Conservation (phyloP, 306 rosid genomes). For the Cyclanthera cordifolia region DNA sequence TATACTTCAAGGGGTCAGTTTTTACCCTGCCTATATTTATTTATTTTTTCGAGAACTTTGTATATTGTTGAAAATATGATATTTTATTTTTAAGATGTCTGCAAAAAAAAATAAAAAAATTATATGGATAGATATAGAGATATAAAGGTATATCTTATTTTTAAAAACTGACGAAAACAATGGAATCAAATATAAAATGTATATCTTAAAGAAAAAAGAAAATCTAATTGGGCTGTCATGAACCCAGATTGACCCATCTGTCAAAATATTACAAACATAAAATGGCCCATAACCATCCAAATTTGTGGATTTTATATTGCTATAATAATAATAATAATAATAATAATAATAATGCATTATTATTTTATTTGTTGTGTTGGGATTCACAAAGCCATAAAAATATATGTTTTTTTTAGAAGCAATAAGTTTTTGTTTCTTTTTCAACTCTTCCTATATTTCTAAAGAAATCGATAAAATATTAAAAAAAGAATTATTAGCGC, state of each 20-base stretch:
- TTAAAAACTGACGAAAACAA: not conserved
- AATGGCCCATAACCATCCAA: not conserved
- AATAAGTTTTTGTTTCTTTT: too few species aligned
- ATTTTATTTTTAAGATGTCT: too few species aligned
- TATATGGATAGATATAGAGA: too few species aligned
- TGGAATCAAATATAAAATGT: not conserved
- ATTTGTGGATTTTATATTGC: not conserved
- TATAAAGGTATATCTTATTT: not conserved
- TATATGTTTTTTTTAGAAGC: not conserved
- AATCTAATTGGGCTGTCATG: slow-evolving; percentile 4
- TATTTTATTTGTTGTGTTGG: not conserved
- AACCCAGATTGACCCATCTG: not conserved
- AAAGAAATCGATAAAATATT: too few species aligned
- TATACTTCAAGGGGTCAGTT: too few species aligned
- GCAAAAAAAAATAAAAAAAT: too few species aligned
- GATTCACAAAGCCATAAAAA: slow-evolving; percentile 7
- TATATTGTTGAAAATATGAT: too few species aligned
- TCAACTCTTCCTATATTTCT: not conserved
- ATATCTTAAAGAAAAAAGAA: not conserved
- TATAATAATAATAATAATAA: not conserved
- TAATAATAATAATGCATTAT: too few species aligned
- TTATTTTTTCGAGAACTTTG: too few species aligned
- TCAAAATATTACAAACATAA: not conserved
- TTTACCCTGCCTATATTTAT: too few species aligned
- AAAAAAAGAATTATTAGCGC: too few species aligned